Evolutionary conservation across 2,329 filamentous ascomycete species (phyloP).

Genomic region (Paraconiothyrium sp.): DNA sequence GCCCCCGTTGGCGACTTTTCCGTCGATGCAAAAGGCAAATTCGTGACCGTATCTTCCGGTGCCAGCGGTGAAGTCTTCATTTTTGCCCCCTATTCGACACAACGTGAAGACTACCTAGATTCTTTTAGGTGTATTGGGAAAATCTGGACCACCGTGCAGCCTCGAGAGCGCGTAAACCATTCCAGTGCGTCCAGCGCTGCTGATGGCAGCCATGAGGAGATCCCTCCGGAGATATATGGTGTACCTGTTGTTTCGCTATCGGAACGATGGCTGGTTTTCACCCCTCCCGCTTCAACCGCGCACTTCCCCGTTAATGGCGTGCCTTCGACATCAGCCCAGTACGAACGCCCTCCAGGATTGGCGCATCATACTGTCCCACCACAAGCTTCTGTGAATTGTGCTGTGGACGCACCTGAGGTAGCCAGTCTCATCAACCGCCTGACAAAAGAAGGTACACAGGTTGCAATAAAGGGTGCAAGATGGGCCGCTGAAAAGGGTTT

Average conservation of each 20-base stretch:
- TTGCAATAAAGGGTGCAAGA: slow-evolving; percentile 76
- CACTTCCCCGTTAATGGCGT: slow-evolving; percentile 74
- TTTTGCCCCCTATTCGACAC: slow-evolving; percentile 57
- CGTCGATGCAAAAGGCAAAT: slow-evolving; percentile 76
- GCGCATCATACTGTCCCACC: slow-evolving; percentile 73
- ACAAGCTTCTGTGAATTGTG: slow-evolving; percentile 71
- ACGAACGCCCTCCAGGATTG: slow-evolving; percentile 64
- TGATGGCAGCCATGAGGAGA: slow-evolving; percentile 47
- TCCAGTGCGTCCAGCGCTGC: slow-evolving; percentile 48
- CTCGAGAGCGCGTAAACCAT: slow-evolving; percentile 44
- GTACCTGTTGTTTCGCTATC: slow-evolving; percentile 74
- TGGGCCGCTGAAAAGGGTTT: slow-evolving; percentile 81
- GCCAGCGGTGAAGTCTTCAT: slow-evolving; percentile 88
- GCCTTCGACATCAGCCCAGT: slow-evolving; percentile 62
- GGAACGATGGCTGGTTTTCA: slow-evolving; percentile 80
- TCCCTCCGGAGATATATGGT: slow-evolving; percentile 55
- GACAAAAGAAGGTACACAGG: slow-evolving; percentile 81
- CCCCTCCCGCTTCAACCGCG: slow-evolving; percentile 76
- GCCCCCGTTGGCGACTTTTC: slow-evolving; percentile 76
- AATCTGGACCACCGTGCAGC: slow-evolving; percentile 87
- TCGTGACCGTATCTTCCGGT: slow-evolving; percentile 79
- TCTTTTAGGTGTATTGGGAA: slow-evolving; percentile 80
- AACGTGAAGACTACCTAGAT: slow-evolving; percentile 36
- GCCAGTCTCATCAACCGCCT: slow-evolving; percentile 79
- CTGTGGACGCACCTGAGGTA: slow-evolving; percentile 75